Evolutionary conservation across 2,329 filamentous ascomycete species (phyloP).

Genomic region (Aspergillus sp.): DNA sequence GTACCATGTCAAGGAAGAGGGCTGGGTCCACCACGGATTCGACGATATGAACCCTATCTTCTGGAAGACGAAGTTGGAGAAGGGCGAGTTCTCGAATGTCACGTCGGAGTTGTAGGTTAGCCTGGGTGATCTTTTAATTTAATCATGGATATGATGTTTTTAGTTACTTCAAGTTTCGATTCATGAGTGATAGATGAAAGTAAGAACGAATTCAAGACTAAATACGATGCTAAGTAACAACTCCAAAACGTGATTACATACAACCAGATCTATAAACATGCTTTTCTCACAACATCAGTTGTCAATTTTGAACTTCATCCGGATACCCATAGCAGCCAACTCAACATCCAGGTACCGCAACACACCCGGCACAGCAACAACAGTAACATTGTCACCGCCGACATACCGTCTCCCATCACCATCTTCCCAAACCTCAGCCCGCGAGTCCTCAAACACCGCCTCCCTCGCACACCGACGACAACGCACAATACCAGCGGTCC

Average conservation of each 20-base stretch:
- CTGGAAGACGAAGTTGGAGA: slow-evolving; percentile 98
- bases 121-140: slow-evolving; percentile 5
- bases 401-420: slow-evolving; percentile 75
- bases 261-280: slow-evolving; percentile 13
- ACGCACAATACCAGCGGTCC: slow-evolving; percentile 57
- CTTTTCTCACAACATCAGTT: slow-evolving; percentile 23
- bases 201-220: background rate
- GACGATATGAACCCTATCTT: slow-evolving; percentile 98
- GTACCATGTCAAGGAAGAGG: slow-evolving; percentile 98
- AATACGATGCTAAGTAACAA: background rate
- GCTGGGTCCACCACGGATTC: slow-evolving; percentile 99
- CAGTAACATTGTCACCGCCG: slow-evolving; percentile 82
- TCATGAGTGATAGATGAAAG: background rate
- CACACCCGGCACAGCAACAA: slow-evolving; percentile 88
- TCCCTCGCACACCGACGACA: slow-evolving; percentile 72
- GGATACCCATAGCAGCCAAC: slow-evolving; percentile 90
- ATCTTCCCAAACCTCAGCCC: slow-evolving; percentile 80
- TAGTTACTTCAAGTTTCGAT: background rate
- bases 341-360: slow-evolving; percentile 92
- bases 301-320: slow-evolving; percentile 81
- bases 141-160: slow-evolving; percentile 10
- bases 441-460: slow-evolving; percentile 55
- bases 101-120: slow-evolving; percentile 57
- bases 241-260: slow-evolving; percentile 3
- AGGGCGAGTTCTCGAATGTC: slow-evolving; percentile 97